A percentile compares a stretch with the other conserved stretches of the same genome.
phyloP scores from a whole-genome alignment of 2,329 filamentous ascomycete species.

The Sphaerulina vaccinii region DNA sequence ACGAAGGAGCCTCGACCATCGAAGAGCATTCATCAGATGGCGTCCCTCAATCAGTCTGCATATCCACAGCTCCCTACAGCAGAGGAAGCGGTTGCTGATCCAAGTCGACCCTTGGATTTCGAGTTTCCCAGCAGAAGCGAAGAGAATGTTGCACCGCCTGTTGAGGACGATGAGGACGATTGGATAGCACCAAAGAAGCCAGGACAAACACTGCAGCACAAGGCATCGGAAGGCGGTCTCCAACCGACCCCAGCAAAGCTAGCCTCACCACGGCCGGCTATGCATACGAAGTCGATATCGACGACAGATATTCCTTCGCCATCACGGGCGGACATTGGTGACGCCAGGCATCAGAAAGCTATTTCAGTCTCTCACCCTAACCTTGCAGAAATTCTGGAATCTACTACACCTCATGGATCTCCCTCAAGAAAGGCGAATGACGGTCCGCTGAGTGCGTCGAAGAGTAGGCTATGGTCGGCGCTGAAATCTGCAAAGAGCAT shows the following conservation, averaged over 20 bases:
- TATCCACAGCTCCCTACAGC: slow-evolving; percentile 43
- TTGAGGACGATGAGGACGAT: slow-evolving; percentile 54
- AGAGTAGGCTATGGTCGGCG: slow-evolving; percentile 87
- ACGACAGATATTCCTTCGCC: slow-evolving; percentile 47
- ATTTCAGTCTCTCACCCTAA: slow-evolving; percentile 46
- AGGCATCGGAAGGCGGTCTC: slow-evolving; percentile 15
- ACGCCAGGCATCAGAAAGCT: slow-evolving; percentile 56
- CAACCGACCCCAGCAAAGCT: slow-evolving; percentile 15
- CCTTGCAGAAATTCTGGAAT: slow-evolving; percentile 36
- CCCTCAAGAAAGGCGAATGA: slow-evolving; percentile 60
- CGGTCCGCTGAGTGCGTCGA: slow-evolving; percentile 85
- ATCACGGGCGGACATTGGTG: slow-evolving; percentile 39
- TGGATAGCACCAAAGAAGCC: slow-evolving; percentile 55
- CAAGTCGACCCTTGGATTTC: slow-evolving; percentile 7
- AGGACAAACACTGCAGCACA: slow-evolving; percentile 15
- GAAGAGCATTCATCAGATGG: slow-evolving; percentile 40
- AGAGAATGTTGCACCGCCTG: slow-evolving; percentile 26
- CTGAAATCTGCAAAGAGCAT: slow-evolving; percentile 83
- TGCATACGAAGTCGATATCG: slow-evolving; percentile 40
- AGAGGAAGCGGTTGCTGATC: slow-evolving; percentile 19
- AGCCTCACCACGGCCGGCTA: slow-evolving; percentile 42
- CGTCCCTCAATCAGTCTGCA: slow-evolving; percentile 35
- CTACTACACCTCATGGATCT: slow-evolving; percentile 59
- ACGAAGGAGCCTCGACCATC: slow-evolving; percentile 47
- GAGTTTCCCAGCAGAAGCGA: slow-evolving; percentile 9